Evolutionary conservation across 768 basidiomycete genomes (phyloP), one percentile per base, ranked within the genome.

Genomic region (Auricularia heimuer): DNA sequence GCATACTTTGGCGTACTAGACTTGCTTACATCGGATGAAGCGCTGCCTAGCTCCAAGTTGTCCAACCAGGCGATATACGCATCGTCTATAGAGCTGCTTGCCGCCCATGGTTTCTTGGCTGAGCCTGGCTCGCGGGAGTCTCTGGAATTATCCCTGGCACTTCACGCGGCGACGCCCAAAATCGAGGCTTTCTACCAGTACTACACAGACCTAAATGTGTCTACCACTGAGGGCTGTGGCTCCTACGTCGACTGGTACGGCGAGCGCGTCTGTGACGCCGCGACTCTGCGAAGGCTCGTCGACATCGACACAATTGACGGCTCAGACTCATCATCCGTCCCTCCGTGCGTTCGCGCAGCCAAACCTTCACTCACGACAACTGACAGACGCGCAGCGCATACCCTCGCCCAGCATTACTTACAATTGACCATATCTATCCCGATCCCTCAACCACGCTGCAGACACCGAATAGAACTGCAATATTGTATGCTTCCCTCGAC

Each of bases 191-290:
- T 88, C 71, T 92, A 89, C 72, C 82, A 88, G 62, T 85, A 86
- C 72, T 95, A 93, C 70, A 73, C 75, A 63, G 71, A 76, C 68
- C 62, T 66, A 60, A 69, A 70, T 64, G 66, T 67, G 3, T 47
- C 42, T 35, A 47, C 71, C 75, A 71, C 75, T 42, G 69, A 66
- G n/a, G 71, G 75, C 4, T 89, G 87, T 69, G 85, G 81, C 2
- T 87, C 87, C 12, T 94, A 88, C 91, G 87, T 90, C 11, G 90
- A 90, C 64, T 92, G 89, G 91, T 88, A 92, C 70, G 90, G 92
- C 1, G 73, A 82, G 61, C 78, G 84, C 34, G 81, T 88, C 1
- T 94, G 92, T 70, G 85, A 89, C 67, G 79, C 82, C 16, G 81
- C 88, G 67, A 81, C 77, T 3, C 77, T 91, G 62, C 76, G 77